Evolutionary conservation across 495 filamentous ascomycete species (phyloP), one percentile per base, ranked within the genome.

Genomic region (Hypoxylon fragiforme): DNA sequence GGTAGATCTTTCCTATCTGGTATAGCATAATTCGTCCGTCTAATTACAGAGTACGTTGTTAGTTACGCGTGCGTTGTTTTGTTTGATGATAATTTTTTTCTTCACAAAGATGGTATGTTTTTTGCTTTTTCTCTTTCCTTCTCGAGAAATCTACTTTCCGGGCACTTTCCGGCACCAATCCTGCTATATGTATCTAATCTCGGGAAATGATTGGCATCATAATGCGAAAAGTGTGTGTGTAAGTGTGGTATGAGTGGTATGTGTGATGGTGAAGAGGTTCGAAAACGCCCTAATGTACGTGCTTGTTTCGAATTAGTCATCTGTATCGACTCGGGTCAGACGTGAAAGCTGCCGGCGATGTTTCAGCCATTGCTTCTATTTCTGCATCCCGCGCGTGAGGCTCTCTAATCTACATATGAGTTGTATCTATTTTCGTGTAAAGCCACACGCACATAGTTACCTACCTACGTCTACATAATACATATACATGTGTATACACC

Each of bases 231-330:
- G 50, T 38, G 50, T 35, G 52, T 54, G n/a, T n/a, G n/a, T n/a
- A n/a, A n/a, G n/a, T n/a, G n/a, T n/a, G n/a, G n/a, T n/a, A n/a
- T n/a, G n/a, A n/a, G n/a, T n/a, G n/a, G n/a, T n/a, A n/a, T n/a
- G n/a, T n/a, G 47, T 62, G 58, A 56, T 50, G 39, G 45, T 44
- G 30, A 28, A 22, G 46, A 48, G n/a, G 46, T 34, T 44, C 51
- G 58, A 62, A 52, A 57, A 57, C 52, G 52, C 52, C 52, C 58
- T 62, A 62, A 62, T 62, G 58, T 62, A 62, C 47, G 58, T 62
- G 58, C 58, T 38, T 44, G 58, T 62, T 62, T 62, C 58, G 52
- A 62, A 53, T 62, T 62, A 62, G 58, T 62, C 58, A 62, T 62
- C 58, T 62, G 47, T 41, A 39, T 53, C 58, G 52, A 62, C 58